Base-by-base conservation (phyloP, 169 alveolate genomes). In the Plasmodium berghei region DNA sequence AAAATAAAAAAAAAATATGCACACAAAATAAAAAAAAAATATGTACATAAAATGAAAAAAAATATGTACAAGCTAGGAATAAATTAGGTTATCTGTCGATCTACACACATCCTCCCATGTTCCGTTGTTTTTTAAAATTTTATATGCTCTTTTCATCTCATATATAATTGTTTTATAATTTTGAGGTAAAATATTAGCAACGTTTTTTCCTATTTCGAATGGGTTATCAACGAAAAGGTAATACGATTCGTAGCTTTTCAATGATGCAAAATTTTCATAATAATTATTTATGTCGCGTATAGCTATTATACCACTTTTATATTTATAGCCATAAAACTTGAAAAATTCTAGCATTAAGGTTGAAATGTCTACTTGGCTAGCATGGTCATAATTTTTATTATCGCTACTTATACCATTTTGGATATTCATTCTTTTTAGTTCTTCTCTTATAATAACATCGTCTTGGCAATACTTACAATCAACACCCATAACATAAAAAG, bases 201-300 rank as follows among this genome's bases (percentile, higher is more conserved):
- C 96, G 64, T 94, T 94, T 26, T 91, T 73, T 9, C 96, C 96
- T 9, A 92, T 85, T 66, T 94, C 96, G 77, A 94, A 94, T 10
- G 96, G 96, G 83, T 94, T 94, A 64, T 94, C 96, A 34, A 94
- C 96, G 59, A 91, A 94, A 52, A 91, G 63, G 55, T 61, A 73
- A 62, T 72, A 73, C 16, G 77, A 71, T 59, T 91, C 90, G 46
- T 18, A 67, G 18, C 56, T 52, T 80, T 72, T 80, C n/a, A 61
- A 42, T 9, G 87, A 66, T 22, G 67, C 63, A 42, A 72, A 77
- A 54, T 89, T 67, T 58, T 62, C 61, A 71, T 85, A 89, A 63
- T 90, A 72, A 87, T 67, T 85, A 70, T 86, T 87, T 88, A 92
- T 77, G 40, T 92, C 95, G 9, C 92, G 55, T 20, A 73, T 88